phyloP scores from a whole-genome alignment of 2,329 filamentous ascomycete species.

The Tolypocladium capitatum region DNA sequence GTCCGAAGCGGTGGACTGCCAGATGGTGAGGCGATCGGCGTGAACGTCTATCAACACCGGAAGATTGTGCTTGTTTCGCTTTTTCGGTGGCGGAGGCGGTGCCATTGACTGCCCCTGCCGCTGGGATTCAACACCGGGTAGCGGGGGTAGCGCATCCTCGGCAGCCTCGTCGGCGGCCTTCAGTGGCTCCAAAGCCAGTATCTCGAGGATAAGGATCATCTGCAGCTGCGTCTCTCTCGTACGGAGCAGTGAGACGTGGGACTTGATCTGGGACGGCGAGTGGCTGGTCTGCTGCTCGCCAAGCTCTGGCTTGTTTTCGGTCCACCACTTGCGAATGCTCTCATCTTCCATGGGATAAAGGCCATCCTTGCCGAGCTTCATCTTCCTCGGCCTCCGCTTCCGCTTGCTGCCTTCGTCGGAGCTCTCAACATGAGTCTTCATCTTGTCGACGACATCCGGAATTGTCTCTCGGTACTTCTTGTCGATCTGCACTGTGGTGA shows the following conservation, averaged over 20 bases:
- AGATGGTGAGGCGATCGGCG: conserved; percentile 68
- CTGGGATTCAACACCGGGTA: conserved; percentile 22
- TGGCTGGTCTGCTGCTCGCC: conserved; percentile 34
- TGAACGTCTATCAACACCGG: conserved; percentile 56
- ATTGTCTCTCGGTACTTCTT: conserved; percentile 69
- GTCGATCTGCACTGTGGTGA: conserved; percentile 55
- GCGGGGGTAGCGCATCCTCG: conserved; percentile 33
- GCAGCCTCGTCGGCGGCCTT: conserved; percentile 24
- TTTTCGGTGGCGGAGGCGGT: conserved; percentile 28
- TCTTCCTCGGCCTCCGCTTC: conserved; percentile 46
- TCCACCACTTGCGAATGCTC: conserved; percentile 59
- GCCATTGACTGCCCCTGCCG: conserved; percentile 14
- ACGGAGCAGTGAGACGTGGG: conserved; percentile 51
- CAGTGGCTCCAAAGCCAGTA: conserved; percentile 53
- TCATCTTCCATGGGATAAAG: conserved; percentile 55
- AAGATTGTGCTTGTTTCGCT: conserved; percentile 49
- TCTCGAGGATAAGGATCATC: conserved; percentile 66
- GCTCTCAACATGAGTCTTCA: conserved; percentile 42
- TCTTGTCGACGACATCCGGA: conserved; percentile 44
- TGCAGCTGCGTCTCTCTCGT: conserved; percentile 70
- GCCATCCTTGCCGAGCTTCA: conserved; percentile 54
- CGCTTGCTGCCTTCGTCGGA: conserved; percentile 34
- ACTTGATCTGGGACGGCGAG: conserved; percentile 41
- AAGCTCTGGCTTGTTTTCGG: conserved; percentile 36
- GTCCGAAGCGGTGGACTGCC: conserved; percentile 62